Percentiles rank a stretch among this genome's conserved stretches.
Evolutionary conservation across 441 rosid genomes (phyloP).

Genomic region (Erysimum pusillum): DNA sequence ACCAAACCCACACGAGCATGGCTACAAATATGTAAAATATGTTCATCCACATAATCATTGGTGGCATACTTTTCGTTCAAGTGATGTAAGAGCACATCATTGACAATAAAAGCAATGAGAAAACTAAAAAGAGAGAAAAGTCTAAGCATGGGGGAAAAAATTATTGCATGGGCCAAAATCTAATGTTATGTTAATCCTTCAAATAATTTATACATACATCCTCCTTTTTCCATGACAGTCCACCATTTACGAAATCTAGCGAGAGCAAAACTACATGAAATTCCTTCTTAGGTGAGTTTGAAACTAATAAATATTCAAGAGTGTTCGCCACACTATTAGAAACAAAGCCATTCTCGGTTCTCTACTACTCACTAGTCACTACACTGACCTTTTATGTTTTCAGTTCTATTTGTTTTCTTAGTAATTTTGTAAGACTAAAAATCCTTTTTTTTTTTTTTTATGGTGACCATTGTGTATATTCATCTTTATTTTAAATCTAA

Average conservation of each 20-base stretch:
- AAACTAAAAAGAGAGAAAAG: constrained; percentile 11
- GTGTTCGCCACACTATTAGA: neutral
- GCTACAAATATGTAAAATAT: constrained; percentile 11
- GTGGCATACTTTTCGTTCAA: constrained; percentile 32
- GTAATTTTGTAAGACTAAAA: neutral
- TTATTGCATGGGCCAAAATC: constrained; percentile 23
- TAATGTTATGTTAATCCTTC: constrained; percentile 5
- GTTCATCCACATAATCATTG: constrained; percentile 28
- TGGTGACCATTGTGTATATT: no score
- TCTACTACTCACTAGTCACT: neutral
- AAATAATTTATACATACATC: no score
- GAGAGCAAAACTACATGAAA: neutral
- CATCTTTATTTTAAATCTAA: no score
- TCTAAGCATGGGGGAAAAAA: constrained; percentile 33
- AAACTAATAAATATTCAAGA: neutral
- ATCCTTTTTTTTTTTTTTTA: no score
- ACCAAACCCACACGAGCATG: constrained; percentile 49
- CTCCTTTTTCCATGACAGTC: no score
- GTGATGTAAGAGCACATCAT: constrained; percentile 47
- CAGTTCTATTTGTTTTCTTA: neutral
- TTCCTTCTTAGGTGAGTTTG: neutral
- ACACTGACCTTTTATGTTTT: neutral
- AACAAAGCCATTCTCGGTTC: neutral
- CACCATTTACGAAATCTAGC: neutral
- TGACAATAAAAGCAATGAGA: constrained; percentile 29